Percentiles rank a stretch among this genome's conserved stretches.
Conservation (phyloP, 2,329 filamentous ascomycete species). For the Fusarium transvaalense region DNA sequence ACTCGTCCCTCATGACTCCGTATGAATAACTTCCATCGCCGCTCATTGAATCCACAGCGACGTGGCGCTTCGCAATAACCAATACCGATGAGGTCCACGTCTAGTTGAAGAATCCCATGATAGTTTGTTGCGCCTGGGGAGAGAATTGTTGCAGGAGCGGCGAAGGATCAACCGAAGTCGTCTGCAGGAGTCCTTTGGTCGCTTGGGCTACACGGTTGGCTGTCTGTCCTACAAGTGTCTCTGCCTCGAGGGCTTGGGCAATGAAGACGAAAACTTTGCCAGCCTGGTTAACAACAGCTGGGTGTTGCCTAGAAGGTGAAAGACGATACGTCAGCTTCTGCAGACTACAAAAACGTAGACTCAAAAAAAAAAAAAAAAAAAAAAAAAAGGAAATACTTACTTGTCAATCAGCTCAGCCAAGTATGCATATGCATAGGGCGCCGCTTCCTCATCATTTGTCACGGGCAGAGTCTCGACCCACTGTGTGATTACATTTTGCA, state of each 20-base stretch:
- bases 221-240: conserved; percentile 88
- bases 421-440: conserved; percentile 95
- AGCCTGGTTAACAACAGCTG: conserved; percentile 80
- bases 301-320: conserved; percentile 76
- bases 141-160: conserved; percentile 81
- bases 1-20: conserved; percentile 20
- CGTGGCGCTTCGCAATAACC: conserved; percentile 13
- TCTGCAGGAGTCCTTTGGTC: conserved; percentile 81
- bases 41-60: conserved; percentile 1
- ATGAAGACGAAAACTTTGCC: conserved; percentile 87
- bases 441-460: conserved; percentile 95
- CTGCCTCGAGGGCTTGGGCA: conserved; percentile 88
- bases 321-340: conserved; percentile 46
- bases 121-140: conserved; percentile 82
- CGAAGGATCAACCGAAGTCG: conserved; percentile 79
- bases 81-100: conserved; percentile 8
- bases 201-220: conserved; percentile 81
- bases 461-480: conserved; percentile 95
- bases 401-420: conserved; percentile 91
- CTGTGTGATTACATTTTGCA: conserved; percentile 80
- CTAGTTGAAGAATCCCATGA: conserved; percentile 82
- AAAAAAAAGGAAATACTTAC: conserved; percentile 69
- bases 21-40: conserved; percentile 27
- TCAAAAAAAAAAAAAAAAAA: neutral
- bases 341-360: neutral